Evolutionary conservation across 2,329 filamentous ascomycete species (phyloP).

Genomic region (Tolypocladium cylindrosporum): DNA sequence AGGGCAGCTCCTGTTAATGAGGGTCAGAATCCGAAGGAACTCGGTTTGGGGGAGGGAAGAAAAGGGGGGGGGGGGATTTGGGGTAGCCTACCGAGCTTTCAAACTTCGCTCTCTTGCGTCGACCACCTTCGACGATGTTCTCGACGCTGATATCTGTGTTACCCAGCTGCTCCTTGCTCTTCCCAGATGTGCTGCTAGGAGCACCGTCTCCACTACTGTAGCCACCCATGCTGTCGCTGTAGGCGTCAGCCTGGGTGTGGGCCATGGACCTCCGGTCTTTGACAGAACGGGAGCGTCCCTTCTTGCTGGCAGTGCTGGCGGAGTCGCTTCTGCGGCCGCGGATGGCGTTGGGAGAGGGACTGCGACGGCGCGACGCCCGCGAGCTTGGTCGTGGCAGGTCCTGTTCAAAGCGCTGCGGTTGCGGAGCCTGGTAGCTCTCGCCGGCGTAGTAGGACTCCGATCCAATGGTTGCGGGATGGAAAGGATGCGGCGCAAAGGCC

Average conservation of each 20-base stretch:
- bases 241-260: conserved; percentile 45
- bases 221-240: conserved; percentile 56
- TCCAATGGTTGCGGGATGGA: conserved; percentile 41
- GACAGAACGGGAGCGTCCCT: conserved; percentile 56
- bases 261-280: conserved; percentile 51
- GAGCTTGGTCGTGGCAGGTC: conserved; percentile 60
- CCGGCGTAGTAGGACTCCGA: conserved; percentile 34
- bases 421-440: conserved; percentile 43
- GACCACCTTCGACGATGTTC: conserved; percentile 94
- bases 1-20: conserved; percentile 67
- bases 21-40: conserved; percentile 17
- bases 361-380: conserved; percentile 64
- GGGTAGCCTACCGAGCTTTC: conserved; percentile 80
- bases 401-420: conserved; percentile 42
- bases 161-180: conserved; percentile 75
- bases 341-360: conserved; percentile 60
- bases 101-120: conserved; percentile 87
- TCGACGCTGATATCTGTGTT: conserved; percentile 97
- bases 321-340: conserved; percentile 71
- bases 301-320: conserved; percentile 51
- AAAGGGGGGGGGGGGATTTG: neutral
- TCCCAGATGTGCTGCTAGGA: conserved; percentile 60
- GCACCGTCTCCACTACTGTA: conserved; percentile 86
- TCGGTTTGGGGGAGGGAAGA: too few species aligned
- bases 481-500: conserved; percentile 35